Base-by-base conservation (phyloP, 2,329 filamentous ascomycete species). In the Trichoderma gracile region DNA sequence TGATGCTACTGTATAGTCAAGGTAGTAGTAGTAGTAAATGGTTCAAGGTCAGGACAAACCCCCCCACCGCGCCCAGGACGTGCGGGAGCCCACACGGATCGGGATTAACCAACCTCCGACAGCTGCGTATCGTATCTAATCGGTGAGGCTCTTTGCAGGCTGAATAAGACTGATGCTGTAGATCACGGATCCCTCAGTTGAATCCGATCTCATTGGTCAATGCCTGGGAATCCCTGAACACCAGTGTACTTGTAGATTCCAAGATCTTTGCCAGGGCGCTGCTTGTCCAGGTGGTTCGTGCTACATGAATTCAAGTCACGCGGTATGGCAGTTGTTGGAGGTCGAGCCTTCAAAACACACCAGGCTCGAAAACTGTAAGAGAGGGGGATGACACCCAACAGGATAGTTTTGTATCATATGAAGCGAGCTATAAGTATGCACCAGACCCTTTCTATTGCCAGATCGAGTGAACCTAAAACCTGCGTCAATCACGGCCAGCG, bases 51-150 rank as follows among this genome's bases (percentile, higher is more conserved):
- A 21, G n/a, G 40, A 27, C 15, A 47, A 46, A 63, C 60, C 53
- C 52, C 52, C 42, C 60, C 60, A 56, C 52, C 43, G 43, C 33
- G 33, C 60, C 52, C 42, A 53, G n/a, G 40, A 47, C 30, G 8
- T 30, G 43, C 56, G 46, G 33, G 52, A 53, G 47, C 58, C 33
- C 45, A 50, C 60, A 27, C 60, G 60, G 50, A 40, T 49, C 30
- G 43, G 30, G 52, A 55, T 63, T 63, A 63, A 63, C 23, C 52
- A 56, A 50, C 6, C 43, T 63, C 60, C 52, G 60, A 21, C 42
- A 52, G 33, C 46, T 60, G 55, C 43, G 42, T 27, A 21, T 25
- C 3, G 25, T 25, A 25, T 25, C 43, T 43, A 19, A 47, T 21
- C n/a, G 23, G 0, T 49, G 56, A 59, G 45, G 56, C 56, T 49